Base-by-base conservation (phyloP, 2,329 filamentous ascomycete genomes). In the Juglanconis oblonga region DNA sequence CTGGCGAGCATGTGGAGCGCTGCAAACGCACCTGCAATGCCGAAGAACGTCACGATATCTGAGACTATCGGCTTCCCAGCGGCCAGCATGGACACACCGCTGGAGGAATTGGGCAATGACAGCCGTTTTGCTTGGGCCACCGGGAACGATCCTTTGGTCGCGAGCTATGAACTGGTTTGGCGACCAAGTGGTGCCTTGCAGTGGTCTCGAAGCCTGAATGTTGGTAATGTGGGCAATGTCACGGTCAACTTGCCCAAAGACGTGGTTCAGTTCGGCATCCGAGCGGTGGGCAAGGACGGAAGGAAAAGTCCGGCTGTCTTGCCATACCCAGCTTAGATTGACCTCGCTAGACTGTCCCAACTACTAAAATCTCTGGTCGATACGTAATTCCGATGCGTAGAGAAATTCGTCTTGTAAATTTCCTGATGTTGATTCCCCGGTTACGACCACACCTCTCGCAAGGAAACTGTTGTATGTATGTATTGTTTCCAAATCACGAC, bases 91-190 rank as follows among this genome's bases (percentile, higher is more conserved):
- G 73, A 81, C 62, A 77, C 80, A 0, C 73, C 73, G 2, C 70
- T 70, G 29, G 60, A 64, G 29, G 54, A 38, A 0, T 63, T 84
- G 31, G 73, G 76, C 64, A 84, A 85, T 56, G 74, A 82, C 52
- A 81, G 76, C 54, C 72, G 74, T 44, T 73, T 86, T 14, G 76
- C 72, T 11, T 86, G 82, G 82, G 73, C 74, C 2, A 71, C 76
- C 38, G 52, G 60, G 44, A 17, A 62, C 52, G 66, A 31, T 59
- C 67, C 65, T 47, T 67, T 74, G 42, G 71, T 81, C 7, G 73
- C 66, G 4, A 74, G 76, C 2, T 86, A 86, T 66, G 83, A 86
- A 71, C 69, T 86, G 2, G 79, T 86, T 0, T 86, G 81, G 81
- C 72, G 83, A 58, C 68, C 79, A 2, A 82, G 78, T 5, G 76